These are phyloP conservation scores for Aureobasidium sp. DNA, from an alignment of 2,329 filamentous ascomycete species.

Conservation along the genomic window DNA sequence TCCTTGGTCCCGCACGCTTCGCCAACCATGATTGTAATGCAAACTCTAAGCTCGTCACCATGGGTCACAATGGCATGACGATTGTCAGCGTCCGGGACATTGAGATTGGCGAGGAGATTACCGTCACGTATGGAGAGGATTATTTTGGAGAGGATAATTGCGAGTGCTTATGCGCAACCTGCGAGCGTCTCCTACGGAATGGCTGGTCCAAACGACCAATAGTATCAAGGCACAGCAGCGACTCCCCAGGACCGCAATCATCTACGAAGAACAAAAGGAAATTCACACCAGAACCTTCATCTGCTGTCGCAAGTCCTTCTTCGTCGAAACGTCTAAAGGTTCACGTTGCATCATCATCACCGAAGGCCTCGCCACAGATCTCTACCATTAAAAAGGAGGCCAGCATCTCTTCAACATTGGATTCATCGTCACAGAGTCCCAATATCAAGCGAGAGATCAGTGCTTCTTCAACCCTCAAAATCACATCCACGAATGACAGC, in stretches of 20 bases:
- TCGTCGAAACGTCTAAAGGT: background rate
- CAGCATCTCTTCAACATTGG: background rate
- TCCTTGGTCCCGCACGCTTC: slow-evolving; percentile 91
- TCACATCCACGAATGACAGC: background rate
- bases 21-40: slow-evolving; percentile 95
- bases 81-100: slow-evolving; percentile 81
- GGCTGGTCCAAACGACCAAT: slow-evolving; percentile 55
- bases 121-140: slow-evolving; percentile 88
- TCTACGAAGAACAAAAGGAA: background rate
- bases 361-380: background rate
- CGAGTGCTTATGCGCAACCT: slow-evolving; percentile 86
- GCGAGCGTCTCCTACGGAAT: slow-evolving; percentile 67
- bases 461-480: background rate
- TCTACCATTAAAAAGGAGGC: slow-evolving; percentile 3
- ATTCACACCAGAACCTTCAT: background rate
- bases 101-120: slow-evolving; percentile 84
- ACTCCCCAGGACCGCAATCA: background rate
- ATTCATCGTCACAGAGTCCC: background rate
- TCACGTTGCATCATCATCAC: background rate
- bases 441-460: slow-evolving; percentile 20
- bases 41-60: slow-evolving; percentile 80
- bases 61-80: slow-evolving; percentile 78
- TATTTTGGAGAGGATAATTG: slow-evolving; percentile 95
- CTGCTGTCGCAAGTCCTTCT: background rate
- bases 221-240: background rate